Evolutionary conservation across 2,329 filamentous ascomycete species (phyloP).

Genomic region (Monilinia vaccinii-corymbosi): DNA sequence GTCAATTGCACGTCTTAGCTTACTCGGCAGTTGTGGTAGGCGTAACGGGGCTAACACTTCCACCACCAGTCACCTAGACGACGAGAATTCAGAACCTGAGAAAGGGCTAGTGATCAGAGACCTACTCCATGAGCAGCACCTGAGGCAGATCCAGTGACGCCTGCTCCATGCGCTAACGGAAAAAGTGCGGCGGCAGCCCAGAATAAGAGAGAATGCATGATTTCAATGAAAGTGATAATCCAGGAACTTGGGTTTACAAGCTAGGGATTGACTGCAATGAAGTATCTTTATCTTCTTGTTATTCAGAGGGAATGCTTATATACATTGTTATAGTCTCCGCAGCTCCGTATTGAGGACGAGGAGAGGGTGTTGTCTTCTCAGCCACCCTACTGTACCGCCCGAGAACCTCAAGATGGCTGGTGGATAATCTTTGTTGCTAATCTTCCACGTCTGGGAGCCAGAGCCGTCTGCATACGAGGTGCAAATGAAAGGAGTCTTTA

Average conservation of each 20-base stretch:
- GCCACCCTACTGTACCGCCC: background rate
- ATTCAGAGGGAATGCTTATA: background rate
- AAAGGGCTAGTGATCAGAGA: background rate
- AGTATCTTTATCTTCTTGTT: background rate
- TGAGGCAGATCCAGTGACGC: background rate
- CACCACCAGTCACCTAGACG: slow-evolving; percentile 42
- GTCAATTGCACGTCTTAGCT: background rate
- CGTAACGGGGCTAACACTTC: slow-evolving; percentile 39
- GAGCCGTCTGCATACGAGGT: background rate
- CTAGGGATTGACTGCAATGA: background rate
- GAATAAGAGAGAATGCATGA: background rate
- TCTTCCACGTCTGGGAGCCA: background rate
- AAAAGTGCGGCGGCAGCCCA: background rate
- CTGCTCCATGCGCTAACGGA: slow-evolving; percentile 1
- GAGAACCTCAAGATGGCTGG: background rate
- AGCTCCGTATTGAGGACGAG: background rate
- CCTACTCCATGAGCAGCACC: slow-evolving; percentile 4
- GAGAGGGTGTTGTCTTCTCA: background rate
- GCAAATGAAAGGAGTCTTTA: background rate
- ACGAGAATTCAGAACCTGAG: background rate
- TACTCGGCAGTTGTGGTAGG: slow-evolving; percentile 3
- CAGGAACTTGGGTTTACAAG: background rate
- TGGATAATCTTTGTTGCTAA: background rate
- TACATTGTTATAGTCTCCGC: background rate
- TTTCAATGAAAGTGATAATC: background rate